Conservation (phyloP, 2,329 filamentous ascomycete genomes). For the Cladosporium oxysporum region DNA sequence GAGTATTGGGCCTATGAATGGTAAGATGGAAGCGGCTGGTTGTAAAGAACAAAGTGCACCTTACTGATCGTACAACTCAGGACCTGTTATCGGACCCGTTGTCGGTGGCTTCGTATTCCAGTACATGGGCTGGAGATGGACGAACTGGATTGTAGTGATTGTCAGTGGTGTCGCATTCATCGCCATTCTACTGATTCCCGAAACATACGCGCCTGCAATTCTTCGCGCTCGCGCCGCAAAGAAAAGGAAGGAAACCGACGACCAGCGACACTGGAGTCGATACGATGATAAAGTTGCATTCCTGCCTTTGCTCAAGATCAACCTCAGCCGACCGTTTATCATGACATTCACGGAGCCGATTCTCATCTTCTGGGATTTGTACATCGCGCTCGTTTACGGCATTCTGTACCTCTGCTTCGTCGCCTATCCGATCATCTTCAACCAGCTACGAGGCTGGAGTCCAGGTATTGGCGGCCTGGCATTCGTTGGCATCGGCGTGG, state of each 20-base stretch:
- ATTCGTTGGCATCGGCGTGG: constrained; percentile 71
- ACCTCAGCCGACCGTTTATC: constrained; percentile 74
- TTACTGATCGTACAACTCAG: background rate
- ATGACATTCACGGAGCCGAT: constrained; percentile 83
- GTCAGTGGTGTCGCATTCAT: constrained; percentile 63
- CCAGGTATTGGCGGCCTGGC: constrained; percentile 72
- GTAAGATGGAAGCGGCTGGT: background rate
- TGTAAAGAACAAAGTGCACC: background rate
- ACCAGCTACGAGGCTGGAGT: constrained; percentile 72
- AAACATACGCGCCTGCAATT: constrained; percentile 75
- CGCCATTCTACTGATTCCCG: constrained; percentile 62
- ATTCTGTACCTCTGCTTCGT: constrained; percentile 90
- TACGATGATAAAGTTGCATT: constrained; percentile 73
- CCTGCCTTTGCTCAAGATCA: constrained; percentile 68
- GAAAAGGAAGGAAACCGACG: constrained; percentile 67
- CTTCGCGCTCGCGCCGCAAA: constrained; percentile 66
- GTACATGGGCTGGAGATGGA: constrained; percentile 82
- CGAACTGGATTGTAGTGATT: constrained; percentile 62
- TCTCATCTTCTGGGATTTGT: constrained; percentile 69
- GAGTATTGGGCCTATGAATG: constrained; percentile 82
- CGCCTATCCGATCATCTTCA: constrained; percentile 84
- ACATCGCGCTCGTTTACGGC: constrained; percentile 76
- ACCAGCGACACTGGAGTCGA: constrained; percentile 73
- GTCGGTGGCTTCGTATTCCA: constrained; percentile 81
- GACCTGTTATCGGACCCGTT: constrained; percentile 59